phyloP scores from a whole-genome alignment of 306 rosid species.

The Cajanus cajan region DNA sequence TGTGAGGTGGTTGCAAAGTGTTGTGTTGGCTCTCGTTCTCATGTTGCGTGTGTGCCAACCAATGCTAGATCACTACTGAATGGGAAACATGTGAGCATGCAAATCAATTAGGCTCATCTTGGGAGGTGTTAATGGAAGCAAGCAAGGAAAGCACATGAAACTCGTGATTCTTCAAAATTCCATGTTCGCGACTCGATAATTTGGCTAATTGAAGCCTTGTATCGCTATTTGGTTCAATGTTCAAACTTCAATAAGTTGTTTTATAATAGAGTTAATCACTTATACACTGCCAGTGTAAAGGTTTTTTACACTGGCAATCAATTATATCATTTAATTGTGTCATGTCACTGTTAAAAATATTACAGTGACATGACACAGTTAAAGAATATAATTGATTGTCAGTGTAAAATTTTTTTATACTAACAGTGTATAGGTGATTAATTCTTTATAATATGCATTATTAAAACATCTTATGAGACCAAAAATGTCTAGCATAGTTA shows the following conservation, averaged over 20 bases:
- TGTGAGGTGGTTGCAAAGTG: constrained; percentile 3
- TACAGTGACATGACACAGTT: no score
- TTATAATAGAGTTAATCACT: no score
- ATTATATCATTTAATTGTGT: no score
- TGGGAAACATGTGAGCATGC: constrained; percentile 37
- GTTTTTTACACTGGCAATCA: no score
- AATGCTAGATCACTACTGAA: constrained; percentile 22
- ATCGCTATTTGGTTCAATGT: not conserved
- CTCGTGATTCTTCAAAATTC: constrained; percentile 2
- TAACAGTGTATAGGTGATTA: no score
- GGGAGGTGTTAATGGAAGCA: constrained; percentile 14
- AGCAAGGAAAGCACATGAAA: constrained; percentile 14
- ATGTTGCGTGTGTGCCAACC: constrained; percentile 24
- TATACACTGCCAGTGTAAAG: no score
- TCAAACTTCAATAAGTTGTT: not conserved
- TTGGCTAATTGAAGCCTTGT: not conserved
- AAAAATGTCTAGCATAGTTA: no score
- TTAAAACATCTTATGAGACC: no score
- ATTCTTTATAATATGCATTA: no score
- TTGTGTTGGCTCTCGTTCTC: constrained; percentile 21
- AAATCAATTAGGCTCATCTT: constrained; percentile 14
- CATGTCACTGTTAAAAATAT: no score
- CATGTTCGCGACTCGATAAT: not conserved
- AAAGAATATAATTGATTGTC: no score
- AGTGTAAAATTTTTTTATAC: no score